These are phyloP conservation scores for Alternaria arborescens DNA, from an alignment of 2,329 filamentous ascomycete species.

Conservation along the genomic window DNA sequence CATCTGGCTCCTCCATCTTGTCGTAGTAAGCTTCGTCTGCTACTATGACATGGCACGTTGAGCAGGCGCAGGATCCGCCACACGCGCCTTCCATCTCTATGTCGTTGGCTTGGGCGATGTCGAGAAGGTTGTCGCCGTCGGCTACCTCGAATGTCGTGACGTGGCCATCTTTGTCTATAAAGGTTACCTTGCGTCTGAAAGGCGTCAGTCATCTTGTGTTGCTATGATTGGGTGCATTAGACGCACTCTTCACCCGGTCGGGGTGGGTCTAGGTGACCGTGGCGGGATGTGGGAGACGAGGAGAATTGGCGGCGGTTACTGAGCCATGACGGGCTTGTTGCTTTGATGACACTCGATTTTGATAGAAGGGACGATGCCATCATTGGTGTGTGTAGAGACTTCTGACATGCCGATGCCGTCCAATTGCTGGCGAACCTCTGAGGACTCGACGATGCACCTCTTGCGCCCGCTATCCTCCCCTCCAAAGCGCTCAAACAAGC, in stretches of 20 bases:
- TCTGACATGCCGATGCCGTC: conserved; percentile 8
- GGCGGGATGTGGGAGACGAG: conserved; percentile 65
- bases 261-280: conserved; percentile 84
- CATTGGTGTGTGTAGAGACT: background rate
- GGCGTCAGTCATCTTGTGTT: conserved; percentile 11
- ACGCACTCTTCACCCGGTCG: conserved; percentile 91
- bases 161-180: conserved; percentile 88
- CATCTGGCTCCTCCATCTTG: conserved; percentile 66
- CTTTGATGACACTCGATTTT: background rate
- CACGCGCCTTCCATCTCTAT: conserved; percentile 99
- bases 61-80: conserved; percentile 91
- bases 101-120: conserved; percentile 93
- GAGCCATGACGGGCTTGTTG: conserved; percentile 10
- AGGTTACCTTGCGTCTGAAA: conserved; percentile 82
- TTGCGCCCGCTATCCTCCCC: conserved; percentile 15
- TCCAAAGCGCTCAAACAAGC: conserved; percentile 16
- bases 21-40: conserved; percentile 76
- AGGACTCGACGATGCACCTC: conserved; percentile 18
- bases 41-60: conserved; percentile 91
- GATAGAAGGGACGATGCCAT: background rate
- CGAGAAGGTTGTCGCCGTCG: conserved; percentile 90
- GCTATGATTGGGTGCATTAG: conserved; percentile 3
- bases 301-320: conserved; percentile 66
- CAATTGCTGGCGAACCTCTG: conserved; percentile 33
- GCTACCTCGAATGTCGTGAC: conserved; percentile 80